Conservation (phyloP, 768 basidiomycete genomes). For the Calocera cornea region DNA sequence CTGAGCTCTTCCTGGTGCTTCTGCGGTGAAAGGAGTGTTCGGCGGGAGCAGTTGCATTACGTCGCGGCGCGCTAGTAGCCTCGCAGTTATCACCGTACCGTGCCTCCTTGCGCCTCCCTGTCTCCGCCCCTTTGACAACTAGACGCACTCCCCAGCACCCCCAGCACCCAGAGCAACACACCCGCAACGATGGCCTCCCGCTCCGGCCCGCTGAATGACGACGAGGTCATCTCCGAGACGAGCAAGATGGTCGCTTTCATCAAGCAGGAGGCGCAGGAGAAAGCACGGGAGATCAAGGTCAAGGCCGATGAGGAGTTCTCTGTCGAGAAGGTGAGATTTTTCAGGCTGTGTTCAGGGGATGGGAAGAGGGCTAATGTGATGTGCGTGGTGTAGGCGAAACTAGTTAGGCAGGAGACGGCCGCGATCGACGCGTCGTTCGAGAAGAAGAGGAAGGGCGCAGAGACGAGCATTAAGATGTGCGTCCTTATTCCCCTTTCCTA, state of each 20-base stretch:
- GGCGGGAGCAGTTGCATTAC: background rate
- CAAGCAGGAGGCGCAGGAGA: conserved; percentile 96
- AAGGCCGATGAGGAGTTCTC: conserved; percentile 99
- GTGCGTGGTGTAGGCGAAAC: conserved; percentile 63
- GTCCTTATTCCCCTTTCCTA: conserved; percentile 17
- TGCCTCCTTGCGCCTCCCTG: no score
- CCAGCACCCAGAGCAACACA: background rate
- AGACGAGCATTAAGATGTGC: conserved; percentile 93
- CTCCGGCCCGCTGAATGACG: conserved; percentile 60
- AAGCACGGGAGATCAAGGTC: conserved; percentile 89
- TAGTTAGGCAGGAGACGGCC: conserved; percentile 90
- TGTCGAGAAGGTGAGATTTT: conserved; percentile 71
- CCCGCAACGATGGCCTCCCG: conserved; percentile 59
- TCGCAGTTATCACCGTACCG: no score
- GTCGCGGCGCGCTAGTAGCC: background rate
- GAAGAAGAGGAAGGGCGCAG: conserved; percentile 88
- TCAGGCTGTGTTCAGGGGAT: no score
- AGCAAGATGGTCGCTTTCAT: conserved; percentile 99
- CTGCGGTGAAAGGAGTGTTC: no score
- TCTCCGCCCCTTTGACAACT: no score
- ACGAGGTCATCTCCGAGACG: conserved; percentile 92
- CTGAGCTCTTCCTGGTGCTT: no score
- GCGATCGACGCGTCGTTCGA: conserved; percentile 90
- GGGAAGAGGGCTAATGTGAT: no score
- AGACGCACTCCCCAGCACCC: background rate